These are phyloP conservation scores for Vaccinium vitisidaea DNA, from an alignment of 148 eudicot genomes.

Conservation along the genomic window DNA sequence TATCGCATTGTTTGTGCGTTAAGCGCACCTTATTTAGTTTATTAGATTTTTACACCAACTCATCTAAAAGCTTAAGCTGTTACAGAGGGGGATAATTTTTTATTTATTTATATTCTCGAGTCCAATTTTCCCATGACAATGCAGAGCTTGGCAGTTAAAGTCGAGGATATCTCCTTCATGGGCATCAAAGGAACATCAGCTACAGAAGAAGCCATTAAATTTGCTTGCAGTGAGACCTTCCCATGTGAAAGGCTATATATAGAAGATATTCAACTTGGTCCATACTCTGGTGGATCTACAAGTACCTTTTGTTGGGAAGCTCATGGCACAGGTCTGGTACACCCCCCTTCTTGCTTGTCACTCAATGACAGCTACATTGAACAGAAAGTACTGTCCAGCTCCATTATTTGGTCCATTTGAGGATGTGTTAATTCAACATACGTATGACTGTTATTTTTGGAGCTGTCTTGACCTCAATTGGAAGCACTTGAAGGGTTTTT, in stretches of 20 bases:
- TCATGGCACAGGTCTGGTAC: conserved; percentile 57
- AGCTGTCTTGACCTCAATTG: neutral
- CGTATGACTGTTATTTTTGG: neutral
- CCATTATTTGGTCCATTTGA: conserved; percentile 25
- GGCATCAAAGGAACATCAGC: conserved; percentile 82
- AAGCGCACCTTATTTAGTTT: no score
- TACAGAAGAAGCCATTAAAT: conserved; percentile 65
- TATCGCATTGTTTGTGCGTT: no score
- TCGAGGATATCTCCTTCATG: conserved; percentile 53
- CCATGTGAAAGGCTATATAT: conserved; percentile 68
- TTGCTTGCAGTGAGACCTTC: conserved; percentile 71
- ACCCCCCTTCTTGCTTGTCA: conserved; percentile 67
- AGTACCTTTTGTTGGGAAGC: conserved; percentile 87
- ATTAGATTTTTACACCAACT: no score
- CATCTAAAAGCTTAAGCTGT: no score
- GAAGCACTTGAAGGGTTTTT: neutral
- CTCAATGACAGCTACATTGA: conserved; percentile 19
- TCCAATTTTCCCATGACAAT: conserved; percentile 1
- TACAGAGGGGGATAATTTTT: no score
- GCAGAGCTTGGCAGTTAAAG: conserved; percentile 70
- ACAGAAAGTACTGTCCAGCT: conserved; percentile 22
- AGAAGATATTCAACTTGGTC: conserved; percentile 61
- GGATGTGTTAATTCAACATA: neutral
- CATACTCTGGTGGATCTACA: conserved; percentile 34
- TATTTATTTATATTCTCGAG: neutral